Evolutionary conservation across 2,329 filamentous ascomycete genomes (phyloP), one percentile per base, ranked within the genome.

Genomic region (Rhytidhysteron rufulum): DNA sequence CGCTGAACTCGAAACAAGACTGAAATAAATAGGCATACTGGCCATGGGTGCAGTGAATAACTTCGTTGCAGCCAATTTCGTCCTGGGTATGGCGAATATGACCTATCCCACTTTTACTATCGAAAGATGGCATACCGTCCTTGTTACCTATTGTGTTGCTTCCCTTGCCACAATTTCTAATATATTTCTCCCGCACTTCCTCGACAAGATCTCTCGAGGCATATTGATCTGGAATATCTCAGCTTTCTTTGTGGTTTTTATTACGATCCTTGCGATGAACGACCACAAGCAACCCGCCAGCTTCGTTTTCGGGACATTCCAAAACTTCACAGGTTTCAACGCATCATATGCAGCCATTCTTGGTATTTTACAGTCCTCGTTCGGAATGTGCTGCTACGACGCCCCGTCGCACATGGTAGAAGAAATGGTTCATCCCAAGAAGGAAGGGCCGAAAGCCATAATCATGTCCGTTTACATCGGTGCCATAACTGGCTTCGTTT

Each of bases 11-110:
- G 24, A 7, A n/a, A 39, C 10, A 10, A 19, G 29, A n/a, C 16
- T 13, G 5, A 18, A 6, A 10, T 17, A 17, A n/a, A 6, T 21
- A 68, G 68, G 71, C 3, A 64, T 75, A 22, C 58, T 77, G 2
- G 70, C 72, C 2, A 77, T 77, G 72, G 74, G 74, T 5, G 73
- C 74, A 10, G 72, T 71, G 0, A 77, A 78, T 50, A 74, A 74
- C 51, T 77, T 72, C 41, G 72, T 79, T 39, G 66, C 65, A 1
- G 71, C 75, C 13, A 78, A 79, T 42, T 79, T 79, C 55, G 61
- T 79, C 22, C 69, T 79, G 1, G 77, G 75, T 4, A 69, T 73
- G 48, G 73, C 72, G 8, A 75, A 78, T 29, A 61, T 80, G 5
- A 71, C 73, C 37, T 69, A 75, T 41, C 72, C 72, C 0, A 57